A percentile compares a stretch with the other conserved stretches of the same genome.
Conservation (phyloP, 768 basidiomycete species). For the Boletus subparvulus region DNA sequence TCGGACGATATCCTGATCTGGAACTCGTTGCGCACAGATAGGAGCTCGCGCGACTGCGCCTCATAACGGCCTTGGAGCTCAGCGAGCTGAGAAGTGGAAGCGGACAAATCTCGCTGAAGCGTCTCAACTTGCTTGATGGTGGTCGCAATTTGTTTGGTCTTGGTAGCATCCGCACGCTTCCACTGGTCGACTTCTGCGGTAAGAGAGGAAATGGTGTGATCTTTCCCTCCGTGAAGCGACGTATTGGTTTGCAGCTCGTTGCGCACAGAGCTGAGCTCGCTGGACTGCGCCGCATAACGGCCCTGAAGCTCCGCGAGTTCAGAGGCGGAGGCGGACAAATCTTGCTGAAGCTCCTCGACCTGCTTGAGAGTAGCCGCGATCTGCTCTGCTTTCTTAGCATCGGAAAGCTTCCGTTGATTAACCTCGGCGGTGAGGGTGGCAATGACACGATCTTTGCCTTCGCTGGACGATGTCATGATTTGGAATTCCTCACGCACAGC, state of each 20-base stretch:
- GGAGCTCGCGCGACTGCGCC: background rate
- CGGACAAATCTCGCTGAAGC: background rate
- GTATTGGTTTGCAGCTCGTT: too few relatives aligned
- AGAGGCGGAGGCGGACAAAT: background rate
- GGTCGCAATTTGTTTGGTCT: background rate
- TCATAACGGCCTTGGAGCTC: background rate
- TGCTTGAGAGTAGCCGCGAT: background rate
- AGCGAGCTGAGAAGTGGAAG: background rate
- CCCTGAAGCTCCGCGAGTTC: background rate
- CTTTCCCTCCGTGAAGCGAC: too few relatives aligned
- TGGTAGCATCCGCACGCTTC: background rate
- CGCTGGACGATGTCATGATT: too few relatives aligned
- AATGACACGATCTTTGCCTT: too few relatives aligned
- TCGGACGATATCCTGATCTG: background rate
- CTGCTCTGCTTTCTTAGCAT: background rate
- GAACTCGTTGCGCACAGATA: background rate
- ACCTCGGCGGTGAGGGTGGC: background rate
- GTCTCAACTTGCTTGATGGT: background rate
- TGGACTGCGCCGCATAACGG: constrained; percentile 4
- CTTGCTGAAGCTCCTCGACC: background rate
- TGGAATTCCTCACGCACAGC: too few relatives aligned
- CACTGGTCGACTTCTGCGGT: background rate
- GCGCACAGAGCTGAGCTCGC: background rate
- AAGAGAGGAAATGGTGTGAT: background rate
- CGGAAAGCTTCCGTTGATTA: background rate